Evolutionary conservation across 352 stramenopile genomes (phyloP), one percentile per base, ranked within the genome.

Genomic region (Thraustotheca clavata): DNA sequence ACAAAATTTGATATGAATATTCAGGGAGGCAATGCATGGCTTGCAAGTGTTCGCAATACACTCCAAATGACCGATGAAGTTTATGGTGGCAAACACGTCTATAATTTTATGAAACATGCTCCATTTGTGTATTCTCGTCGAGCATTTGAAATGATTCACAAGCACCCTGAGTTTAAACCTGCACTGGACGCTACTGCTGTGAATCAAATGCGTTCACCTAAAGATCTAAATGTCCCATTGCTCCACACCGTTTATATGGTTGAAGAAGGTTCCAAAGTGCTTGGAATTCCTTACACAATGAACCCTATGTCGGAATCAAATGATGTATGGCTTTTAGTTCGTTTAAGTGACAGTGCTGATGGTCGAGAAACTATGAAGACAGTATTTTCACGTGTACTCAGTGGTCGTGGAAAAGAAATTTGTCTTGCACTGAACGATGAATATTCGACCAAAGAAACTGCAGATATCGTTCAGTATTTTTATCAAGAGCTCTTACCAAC

Each of bases 181-280:
- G 77, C 80, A 39, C 68, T 94, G 27, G 88, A 87, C 70, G 81
- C 80, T 69, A 93, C 83, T 33, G 78, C 90, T 38, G 89, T 87
- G 67, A 87, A 72, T 71, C 90, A 90, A 70, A 90, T 94, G 62
- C 86, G 86, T 39, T 75, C 73, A 50, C 88, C 87, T 59, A 79
- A 77, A 0, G 86, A 94, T 62, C 89, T 94, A 80, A 95, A 95
- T 73, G 86, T 93, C 73, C 83, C 83, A 31, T 59, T 91, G 60
- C 60, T 91, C 65, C 86, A 95, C 57, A 79, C 91, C 62, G 89
- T 89, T 66, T 95, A 93, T 65, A 93, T 95, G 86, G 70, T 91
- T 41, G 80, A 76, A 26, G 79, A 93, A 34, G 86, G 86, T 55
- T 86, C 72, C 57, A 77, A 86, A 32, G 83, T 91, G 68, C 72